Evolutionary conservation across 495 filamentous ascomycete genomes (phyloP).

Genomic region (Daldinia grandis): DNA sequence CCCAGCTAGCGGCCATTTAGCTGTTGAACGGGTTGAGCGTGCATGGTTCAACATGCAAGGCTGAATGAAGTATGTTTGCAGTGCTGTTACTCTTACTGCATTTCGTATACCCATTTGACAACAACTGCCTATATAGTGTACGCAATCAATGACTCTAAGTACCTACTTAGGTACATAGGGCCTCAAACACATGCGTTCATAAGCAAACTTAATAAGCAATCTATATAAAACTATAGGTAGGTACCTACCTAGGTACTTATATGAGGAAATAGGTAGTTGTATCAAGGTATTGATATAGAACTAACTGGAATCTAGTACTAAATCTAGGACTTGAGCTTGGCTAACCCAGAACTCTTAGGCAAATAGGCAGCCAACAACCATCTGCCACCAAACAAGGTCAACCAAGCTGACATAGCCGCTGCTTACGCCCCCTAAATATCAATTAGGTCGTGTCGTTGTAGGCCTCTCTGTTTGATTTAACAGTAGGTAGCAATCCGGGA

Average conservation of each 20-base stretch:
- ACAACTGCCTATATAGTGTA: neutral
- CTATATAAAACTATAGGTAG: neutral
- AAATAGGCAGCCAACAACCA: slow-evolving; percentile 16
- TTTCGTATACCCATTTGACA: neutral
- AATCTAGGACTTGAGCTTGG: slow-evolving; percentile 5
- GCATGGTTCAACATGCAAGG: neutral
- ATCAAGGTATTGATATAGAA: neutral
- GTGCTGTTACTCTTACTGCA: neutral
- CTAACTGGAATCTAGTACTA: neutral
- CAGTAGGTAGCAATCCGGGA: no score
- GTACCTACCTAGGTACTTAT: no score
- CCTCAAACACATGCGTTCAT: neutral
- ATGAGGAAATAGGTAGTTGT: neutral
- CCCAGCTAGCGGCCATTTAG: neutral
- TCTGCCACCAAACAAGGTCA: slow-evolving; percentile 5
- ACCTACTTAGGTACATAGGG: neutral
- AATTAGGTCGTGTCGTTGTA: no score
- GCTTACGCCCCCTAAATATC: neutral
- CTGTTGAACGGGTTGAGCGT: no score
- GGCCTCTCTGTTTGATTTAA: no score
- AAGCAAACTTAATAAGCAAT: neutral
- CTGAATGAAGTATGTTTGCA: neutral
- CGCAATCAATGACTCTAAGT: neutral
- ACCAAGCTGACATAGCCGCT: slow-evolving; percentile 12
- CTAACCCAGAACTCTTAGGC: neutral